Evolutionary conservation across 192 early-diverging fungal species (phyloP).

Genomic region (Umbelopsis sp.): DNA sequence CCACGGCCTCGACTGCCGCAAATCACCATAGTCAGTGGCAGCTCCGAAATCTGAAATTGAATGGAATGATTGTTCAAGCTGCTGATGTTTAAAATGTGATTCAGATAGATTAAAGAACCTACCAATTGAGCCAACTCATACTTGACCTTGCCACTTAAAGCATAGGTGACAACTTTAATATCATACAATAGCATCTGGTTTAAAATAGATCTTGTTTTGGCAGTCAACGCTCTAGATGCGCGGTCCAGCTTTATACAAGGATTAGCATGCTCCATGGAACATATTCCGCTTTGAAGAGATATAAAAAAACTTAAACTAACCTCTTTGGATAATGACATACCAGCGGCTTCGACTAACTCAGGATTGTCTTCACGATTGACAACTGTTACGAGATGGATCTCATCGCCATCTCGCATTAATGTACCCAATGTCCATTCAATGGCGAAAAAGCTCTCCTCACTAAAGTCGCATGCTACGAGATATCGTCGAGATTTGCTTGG

Average conservation of each 20-base stretch:
- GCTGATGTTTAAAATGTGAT: background rate
- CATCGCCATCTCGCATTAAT: slow-evolving; percentile 50
- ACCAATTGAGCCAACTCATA: slow-evolving; percentile 31
- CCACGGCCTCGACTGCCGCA: slow-evolving; percentile 49
- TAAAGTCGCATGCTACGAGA: slow-evolving; percentile 53
- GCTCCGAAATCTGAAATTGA: slow-evolving; percentile 41
- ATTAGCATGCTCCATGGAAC: background rate
- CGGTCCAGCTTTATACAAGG: slow-evolving; percentile 22
- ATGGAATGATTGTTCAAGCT: background rate
- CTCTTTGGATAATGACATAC: slow-evolving; percentile 21
- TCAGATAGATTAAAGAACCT: background rate
- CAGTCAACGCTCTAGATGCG: slow-evolving; percentile 13
- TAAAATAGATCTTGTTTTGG: slow-evolving; percentile 27
- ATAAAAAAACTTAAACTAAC: slow-evolving; percentile 14
- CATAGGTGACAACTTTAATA: slow-evolving; percentile 30
- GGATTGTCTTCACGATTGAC: slow-evolving; percentile 45
- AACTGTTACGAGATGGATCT: slow-evolving; percentile 47
- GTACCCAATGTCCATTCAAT: slow-evolving; percentile 55
- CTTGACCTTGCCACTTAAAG: slow-evolving; percentile 31
- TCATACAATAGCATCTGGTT: slow-evolving; percentile 39
- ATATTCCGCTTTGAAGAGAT: background rate
- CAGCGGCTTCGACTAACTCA: slow-evolving; percentile 20
- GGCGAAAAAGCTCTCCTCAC: slow-evolving; percentile 52
- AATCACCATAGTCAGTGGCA: slow-evolving; percentile 46
- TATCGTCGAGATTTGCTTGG: slow-evolving; percentile 29